Evolutionary conservation across 1,139 yeast genomes (phyloP), one percentile per base, ranked within the genome.

Genomic region (Protomyces arabidopsidicola): DNA sequence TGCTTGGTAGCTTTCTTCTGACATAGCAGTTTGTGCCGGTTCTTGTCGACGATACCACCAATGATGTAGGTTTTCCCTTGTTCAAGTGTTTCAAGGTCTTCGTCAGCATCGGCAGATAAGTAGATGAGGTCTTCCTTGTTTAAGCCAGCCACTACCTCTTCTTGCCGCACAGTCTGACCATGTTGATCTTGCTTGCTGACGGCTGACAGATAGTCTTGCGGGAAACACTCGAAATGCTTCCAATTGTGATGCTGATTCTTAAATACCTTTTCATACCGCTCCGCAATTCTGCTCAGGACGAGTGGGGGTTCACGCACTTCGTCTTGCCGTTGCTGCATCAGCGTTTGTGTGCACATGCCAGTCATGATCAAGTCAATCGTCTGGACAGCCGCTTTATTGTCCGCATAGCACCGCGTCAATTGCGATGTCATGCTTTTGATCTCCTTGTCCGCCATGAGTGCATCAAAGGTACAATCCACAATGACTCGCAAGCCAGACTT

Each of bases 11-110:
- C 98, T 74, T 91, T 93, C 69, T 87, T 81, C 65, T 84, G 80
- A 75, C 98, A 93, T 59, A 93, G 76, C 67, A 81, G 79, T 64
- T 91, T 91, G 77, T 93, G 88, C 69, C 98, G 82, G 68, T 95
- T 95, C 75, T 91, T 93, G 74, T 93, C 98, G 8, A 93, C 98
- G 63, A 93, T 91, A 0, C 98, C 98, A 9, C 98, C 98, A 62
- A 93, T 85, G 55, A 91, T 83, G 71, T 93, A 93, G 0, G 95
- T 87, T 73, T 81, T 80, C 3, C 85, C 86, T 3, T 85, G 83
- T 67, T 86, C 85, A 59, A 93, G 77, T 10, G 76, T 78, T 20
- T 81, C 82, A 42, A 87, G 75, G 22, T 82, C 81, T 34, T 87
- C 87, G 18, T 86, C 88, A 0, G 96, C 86, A 70, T 93, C 98